Percentiles rank a stretch among this genome's conserved stretches.
Evolutionary conservation across 2,329 filamentous ascomycete genomes (phyloP).

Genomic region (Pseudogymnoascus sp.): DNA sequence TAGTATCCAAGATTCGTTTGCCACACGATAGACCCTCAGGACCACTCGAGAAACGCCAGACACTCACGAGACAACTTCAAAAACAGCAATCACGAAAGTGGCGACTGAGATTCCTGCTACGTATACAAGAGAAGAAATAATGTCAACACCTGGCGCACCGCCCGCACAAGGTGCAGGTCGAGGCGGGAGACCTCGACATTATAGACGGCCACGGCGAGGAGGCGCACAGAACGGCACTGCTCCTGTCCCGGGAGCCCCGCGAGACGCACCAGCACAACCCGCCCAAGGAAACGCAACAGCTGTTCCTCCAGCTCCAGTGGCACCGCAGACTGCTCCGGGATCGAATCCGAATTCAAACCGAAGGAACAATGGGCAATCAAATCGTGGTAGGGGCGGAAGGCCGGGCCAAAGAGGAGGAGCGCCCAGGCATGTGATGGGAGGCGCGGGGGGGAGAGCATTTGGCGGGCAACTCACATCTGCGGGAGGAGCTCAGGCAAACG

Average conservation of each 20-base stretch:
- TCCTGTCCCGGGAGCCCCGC: not conserved
- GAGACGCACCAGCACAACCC: not conserved
- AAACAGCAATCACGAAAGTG: not conserved
- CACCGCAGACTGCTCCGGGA: not conserved
- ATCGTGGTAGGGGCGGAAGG: not conserved
- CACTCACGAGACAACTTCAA: not conserved
- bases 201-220: not conserved
- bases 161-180: not conserved
- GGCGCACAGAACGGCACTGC: not conserved
- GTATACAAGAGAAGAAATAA: not conserved
- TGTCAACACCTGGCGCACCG: not conserved
- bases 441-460: constrained; percentile 31
- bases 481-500: constrained; percentile 9
- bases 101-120: not conserved
- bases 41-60: not conserved
- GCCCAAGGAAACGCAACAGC: not conserved
- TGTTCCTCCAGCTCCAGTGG: not conserved
- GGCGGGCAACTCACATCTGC: constrained; percentile 34
- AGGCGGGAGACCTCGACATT: not conserved
- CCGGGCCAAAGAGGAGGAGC: not conserved
- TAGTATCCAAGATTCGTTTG: not conserved
- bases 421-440: constrained; percentile 20
- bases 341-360: not conserved
- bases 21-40: too few species aligned
- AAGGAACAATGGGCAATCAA: constrained; percentile 4